Percentiles rank a stretch among this genome's conserved stretches.
phyloP scores from a whole-genome alignment of 1,284 basidiomycete genomes.

The Ceratobasidium sp. region DNA sequence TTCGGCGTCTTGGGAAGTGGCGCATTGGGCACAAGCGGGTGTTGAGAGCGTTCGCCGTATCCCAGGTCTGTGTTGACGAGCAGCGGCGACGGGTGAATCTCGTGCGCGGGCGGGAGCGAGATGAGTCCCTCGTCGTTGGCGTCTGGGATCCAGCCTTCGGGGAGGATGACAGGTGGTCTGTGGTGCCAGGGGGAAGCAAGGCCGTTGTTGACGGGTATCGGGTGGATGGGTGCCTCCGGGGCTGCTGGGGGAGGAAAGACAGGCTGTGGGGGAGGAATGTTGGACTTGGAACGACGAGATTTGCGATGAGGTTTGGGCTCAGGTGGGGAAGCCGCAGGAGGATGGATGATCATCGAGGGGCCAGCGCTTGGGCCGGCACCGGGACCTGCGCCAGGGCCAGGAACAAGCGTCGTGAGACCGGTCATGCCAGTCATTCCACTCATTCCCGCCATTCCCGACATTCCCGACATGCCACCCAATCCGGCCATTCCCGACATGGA shows the following conservation, averaged over 20 bases:
- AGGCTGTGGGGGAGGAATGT: conserved; percentile 31
- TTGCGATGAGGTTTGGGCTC: conserved; percentile 20
- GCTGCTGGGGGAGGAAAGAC: conserved; percentile 12
- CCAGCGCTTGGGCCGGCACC: conserved; percentile 14
- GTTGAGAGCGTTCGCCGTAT: conserved; percentile 12
- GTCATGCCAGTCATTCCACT: conserved; percentile 6
- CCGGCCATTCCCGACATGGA: conserved; percentile 15
- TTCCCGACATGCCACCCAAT: conserved; percentile 8
- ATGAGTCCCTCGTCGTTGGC: conserved; percentile 9
- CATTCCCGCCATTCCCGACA: background rate
- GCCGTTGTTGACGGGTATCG: conserved; percentile 19
- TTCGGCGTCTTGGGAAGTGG: conserved; percentile 25
- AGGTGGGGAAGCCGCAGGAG: background rate
- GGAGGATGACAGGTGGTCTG: background rate
- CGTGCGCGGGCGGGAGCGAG: conserved; percentile 9
- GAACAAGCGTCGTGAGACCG: background rate
- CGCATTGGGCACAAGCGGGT: conserved; percentile 21
- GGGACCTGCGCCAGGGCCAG: conserved; percentile 8
- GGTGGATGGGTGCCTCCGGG: conserved; percentile 9
- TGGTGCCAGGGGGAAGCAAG: conserved; percentile 14
- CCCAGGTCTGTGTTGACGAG: conserved; percentile 22
- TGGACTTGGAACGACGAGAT: conserved; percentile 20
- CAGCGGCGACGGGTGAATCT: conserved; percentile 29
- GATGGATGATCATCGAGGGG: conserved; percentile 9
- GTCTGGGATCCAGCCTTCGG: conserved; percentile 27